Percentiles rank a stretch among this genome's conserved stretches.
These are phyloP conservation scores for Aristolochia californica DNA, from an alignment of 164 flowering plant genomes.

Conservation along the genomic window DNA sequence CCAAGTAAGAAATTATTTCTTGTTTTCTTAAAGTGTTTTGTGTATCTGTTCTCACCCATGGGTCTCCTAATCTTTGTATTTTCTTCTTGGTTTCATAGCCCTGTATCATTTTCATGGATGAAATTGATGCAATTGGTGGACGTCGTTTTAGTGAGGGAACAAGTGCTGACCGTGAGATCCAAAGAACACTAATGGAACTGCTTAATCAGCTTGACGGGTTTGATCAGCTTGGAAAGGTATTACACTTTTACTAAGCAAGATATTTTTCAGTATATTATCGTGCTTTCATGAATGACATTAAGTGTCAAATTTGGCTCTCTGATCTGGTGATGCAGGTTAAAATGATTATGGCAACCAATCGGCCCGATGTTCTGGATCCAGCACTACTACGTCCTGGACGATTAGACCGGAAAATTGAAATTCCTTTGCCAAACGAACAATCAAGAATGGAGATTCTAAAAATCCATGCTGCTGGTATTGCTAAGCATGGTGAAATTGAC, in stretches of 20 bases:
- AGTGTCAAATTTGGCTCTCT: background rate
- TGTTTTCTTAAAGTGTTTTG: background rate
- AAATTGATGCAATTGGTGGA: constrained; percentile 97
- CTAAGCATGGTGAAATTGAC: constrained; percentile 93
- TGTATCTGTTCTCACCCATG: background rate
- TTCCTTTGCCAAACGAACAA: constrained; percentile 89
- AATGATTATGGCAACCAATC: constrained; percentile 95
- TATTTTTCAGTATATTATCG: background rate
- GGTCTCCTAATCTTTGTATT: background rate
- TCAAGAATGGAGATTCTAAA: constrained; percentile 89
- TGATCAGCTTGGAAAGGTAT: constrained; percentile 86
- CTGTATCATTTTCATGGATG: constrained; percentile 97
- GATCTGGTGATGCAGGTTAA: constrained; percentile 37
- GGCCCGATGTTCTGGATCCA: constrained; percentile 96
- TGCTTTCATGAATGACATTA: background rate
- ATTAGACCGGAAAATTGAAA: constrained; percentile 88
- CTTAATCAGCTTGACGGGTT: constrained; percentile 98
- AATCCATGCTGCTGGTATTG: constrained; percentile 91
- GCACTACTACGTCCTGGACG: constrained; percentile 97
- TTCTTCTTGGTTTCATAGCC: constrained; percentile 39
- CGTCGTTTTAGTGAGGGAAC: constrained; percentile 94
- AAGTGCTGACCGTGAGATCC: constrained; percentile 94
- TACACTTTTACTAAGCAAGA: background rate
- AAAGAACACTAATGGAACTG: constrained; percentile 88
- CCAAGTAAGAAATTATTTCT: constrained; percentile 39